Evolutionary conservation across 805 yeast species (phyloP), one percentile per base, ranked within the genome.

Genomic region (Wickerhamomyces alni): DNA sequence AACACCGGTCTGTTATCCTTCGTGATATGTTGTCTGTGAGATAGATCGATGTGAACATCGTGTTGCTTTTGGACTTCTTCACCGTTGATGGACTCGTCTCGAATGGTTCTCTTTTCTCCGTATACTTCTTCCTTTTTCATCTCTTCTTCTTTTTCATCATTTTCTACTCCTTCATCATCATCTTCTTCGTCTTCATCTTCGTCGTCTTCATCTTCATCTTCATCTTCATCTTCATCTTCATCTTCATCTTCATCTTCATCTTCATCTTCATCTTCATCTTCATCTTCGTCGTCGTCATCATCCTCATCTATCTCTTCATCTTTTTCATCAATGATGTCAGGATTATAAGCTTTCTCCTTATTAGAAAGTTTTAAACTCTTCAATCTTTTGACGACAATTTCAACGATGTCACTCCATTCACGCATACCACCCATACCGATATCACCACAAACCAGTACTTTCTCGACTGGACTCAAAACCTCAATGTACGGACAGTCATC

Each of bases 391-490:
- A 66, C 61, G 44, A 74, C 41, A 17, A 76, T 73, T 52, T 82
- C 87, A 8, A 82, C 91, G 43, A 85, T 77, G 52, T 83, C 93
- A 54, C 79, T 78, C 83, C 87, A 84, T 54, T 84, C 93, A 70
- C 87, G 74, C 94, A 85, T 85, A 25, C 94, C 94, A 33, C 94
- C 94, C 93, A 85, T 83, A 12, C 93, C 93, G 46, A 85, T 83
- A 56, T 85, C 94, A 52, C 94, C 94, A 65, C 87, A 84, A 16
- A 62, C 83, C 65, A 66, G 70, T 47, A 85, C 88, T 55, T 85
- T 85, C 51, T 85, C 94, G 17, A 83, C 87, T 0, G 94, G 94
- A 54, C 77, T 82, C 54, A 85, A 62, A 16, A 85, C 72, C 43
- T 81, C 84, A 38, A 83, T 72, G 74, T 77, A 82, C 7, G 88